A percentile compares a stretch with the other conserved stretches of the same genome.
phyloP scores from a whole-genome alignment of 2,329 filamentous ascomycete genomes.

The Coniella vitis region DNA sequence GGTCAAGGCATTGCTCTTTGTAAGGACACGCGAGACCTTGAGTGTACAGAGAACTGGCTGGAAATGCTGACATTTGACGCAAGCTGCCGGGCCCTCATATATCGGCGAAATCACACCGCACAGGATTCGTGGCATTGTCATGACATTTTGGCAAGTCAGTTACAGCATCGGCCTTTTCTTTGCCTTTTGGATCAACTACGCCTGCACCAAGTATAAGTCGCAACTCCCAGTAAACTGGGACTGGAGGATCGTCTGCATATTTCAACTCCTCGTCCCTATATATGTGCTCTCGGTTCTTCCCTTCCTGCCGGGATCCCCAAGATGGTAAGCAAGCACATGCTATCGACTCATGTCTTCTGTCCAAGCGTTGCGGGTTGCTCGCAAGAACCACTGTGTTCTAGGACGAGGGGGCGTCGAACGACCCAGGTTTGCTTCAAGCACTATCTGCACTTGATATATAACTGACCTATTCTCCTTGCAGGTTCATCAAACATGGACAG shows the following conservation, averaged over 20 bases:
- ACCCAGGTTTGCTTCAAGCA: background rate
- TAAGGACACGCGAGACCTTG: conserved; percentile 8
- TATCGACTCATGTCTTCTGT: background rate
- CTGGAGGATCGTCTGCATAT: conserved; percentile 66
- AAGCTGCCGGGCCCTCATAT: conserved; percentile 59
- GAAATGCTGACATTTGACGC: conserved; percentile 33
- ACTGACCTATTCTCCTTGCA: background rate
- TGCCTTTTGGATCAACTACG: conserved; percentile 57
- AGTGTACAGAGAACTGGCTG: background rate
- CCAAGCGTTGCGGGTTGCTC: no score
- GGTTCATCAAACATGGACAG: conserved; percentile 46
- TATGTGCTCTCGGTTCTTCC: conserved; percentile 56
- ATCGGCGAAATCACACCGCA: conserved; percentile 61
- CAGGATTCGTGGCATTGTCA: conserved; percentile 59
- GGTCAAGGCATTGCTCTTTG: conserved; percentile 60
- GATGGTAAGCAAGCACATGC: conserved; percentile 50
- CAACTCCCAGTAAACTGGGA: conserved; percentile 53
- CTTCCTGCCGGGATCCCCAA: conserved; percentile 60
- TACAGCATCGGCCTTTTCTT: conserved; percentile 40
- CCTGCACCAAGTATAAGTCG: conserved; percentile 44
- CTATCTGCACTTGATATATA: background rate
- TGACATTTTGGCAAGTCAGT: conserved; percentile 57
- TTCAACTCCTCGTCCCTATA: conserved; percentile 60
- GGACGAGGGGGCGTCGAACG: background rate
- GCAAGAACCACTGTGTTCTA: no score